phyloP scores from a whole-genome alignment of 2,329 filamentous ascomycete species.

The Aspergillus pseudonomiae region DNA sequence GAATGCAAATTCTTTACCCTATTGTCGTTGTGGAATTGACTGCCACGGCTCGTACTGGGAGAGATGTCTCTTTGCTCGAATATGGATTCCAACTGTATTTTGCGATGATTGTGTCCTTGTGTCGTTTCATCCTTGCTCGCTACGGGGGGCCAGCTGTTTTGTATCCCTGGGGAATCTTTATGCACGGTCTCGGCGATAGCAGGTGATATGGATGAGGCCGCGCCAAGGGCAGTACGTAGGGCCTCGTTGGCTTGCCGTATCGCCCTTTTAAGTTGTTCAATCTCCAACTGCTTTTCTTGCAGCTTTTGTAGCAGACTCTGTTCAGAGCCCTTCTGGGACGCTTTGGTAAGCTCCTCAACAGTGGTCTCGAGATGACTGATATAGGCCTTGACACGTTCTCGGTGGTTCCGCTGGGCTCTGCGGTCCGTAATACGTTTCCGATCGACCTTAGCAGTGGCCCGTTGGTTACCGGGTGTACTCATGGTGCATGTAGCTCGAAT shows the following conservation, averaged over 20 bases:
- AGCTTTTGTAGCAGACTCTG: background rate
- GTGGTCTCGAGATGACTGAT: constrained; percentile 14
- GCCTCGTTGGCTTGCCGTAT: background rate
- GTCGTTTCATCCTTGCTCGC: background rate
- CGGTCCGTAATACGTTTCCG: constrained; percentile 18
- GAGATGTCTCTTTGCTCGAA: background rate
- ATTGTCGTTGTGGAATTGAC: background rate
- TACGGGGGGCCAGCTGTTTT: background rate
- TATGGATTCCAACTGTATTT: background rate
- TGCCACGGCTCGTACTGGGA: background rate
- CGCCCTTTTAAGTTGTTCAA: background rate
- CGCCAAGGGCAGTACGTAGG: background rate
- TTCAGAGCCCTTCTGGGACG: background rate
- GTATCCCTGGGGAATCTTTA: background rate
- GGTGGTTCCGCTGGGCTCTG: constrained; percentile 16
- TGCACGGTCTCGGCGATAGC: background rate
- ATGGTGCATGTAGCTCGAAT: background rate
- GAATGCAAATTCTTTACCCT: background rate
- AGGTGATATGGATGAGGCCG: background rate
- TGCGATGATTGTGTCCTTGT: background rate
- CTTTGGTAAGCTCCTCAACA: background rate
- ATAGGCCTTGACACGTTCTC: constrained; percentile 17
- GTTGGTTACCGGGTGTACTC: background rate
- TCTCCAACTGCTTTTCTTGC: background rate
- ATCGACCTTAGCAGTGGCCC: background rate